These are phyloP conservation scores for Alternaria sp. DNA, from an alignment of 2,329 filamentous ascomycete genomes.

Conservation along the genomic window DNA sequence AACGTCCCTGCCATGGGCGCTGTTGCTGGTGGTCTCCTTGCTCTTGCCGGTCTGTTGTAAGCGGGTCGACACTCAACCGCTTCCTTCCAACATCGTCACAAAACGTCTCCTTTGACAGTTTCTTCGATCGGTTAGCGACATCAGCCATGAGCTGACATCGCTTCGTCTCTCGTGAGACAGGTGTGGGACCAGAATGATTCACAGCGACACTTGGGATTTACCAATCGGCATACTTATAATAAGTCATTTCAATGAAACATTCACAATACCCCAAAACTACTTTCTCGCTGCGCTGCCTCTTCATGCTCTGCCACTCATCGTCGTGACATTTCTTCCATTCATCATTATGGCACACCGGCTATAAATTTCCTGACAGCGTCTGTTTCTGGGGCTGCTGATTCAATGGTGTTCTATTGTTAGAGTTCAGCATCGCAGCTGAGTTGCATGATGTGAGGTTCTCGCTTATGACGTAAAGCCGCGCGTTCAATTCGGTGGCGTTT, in stretches of 20 bases:
- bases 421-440: neutral
- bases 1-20: constrained; percentile 41
- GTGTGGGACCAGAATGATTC: constrained; percentile 7
- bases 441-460: neutral
- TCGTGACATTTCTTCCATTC: neutral
- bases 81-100: neutral
- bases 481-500: neutral
- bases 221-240: constrained; percentile 6
- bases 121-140: constrained; percentile 8
- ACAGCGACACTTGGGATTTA: neutral
- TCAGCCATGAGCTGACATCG: constrained; percentile 13
- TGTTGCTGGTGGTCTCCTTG: constrained; percentile 39
- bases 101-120: constrained; percentile 11
- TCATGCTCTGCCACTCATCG: neutral
- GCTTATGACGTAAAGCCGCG: constrained; percentile 8
- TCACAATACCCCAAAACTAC: neutral
- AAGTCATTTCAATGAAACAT: constrained; percentile 12
- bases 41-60: constrained; percentile 45
- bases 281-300: neutral
- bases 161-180: constrained; percentile 20
- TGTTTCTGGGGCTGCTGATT: neutral
- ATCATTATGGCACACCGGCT: neutral
- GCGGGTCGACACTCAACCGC: neutral
- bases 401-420: neutral
- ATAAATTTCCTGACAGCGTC: no score